These are phyloP conservation scores for Neolentinus lepideus DNA, from an alignment of 1,284 basidiomycete species.

Conservation along the genomic window DNA sequence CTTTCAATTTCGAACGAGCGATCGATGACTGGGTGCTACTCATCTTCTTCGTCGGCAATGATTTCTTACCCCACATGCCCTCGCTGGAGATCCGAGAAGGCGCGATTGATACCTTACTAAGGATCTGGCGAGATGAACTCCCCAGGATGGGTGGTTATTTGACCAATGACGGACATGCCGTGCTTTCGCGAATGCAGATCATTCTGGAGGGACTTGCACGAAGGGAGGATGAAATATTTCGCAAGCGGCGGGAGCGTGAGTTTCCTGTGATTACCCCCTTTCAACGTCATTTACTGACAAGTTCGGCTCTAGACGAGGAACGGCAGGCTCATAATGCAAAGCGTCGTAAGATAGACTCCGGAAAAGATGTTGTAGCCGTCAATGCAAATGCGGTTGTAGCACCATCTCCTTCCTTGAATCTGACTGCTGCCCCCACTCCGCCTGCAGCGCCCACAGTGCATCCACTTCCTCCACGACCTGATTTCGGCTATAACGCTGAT, in stretches of 20 bases:
- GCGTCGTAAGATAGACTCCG: constrained; percentile 72
- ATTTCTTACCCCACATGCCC: constrained; percentile 97
- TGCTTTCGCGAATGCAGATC: constrained; percentile 82
- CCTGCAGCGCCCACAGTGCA: constrained; percentile 37
- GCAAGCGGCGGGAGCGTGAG: constrained; percentile 85
- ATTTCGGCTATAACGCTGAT: constrained; percentile 69
- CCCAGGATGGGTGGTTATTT: constrained; percentile 95
- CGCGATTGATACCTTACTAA: constrained; percentile 93
- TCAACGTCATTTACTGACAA: constrained; percentile 9
- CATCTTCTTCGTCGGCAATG: constrained; percentile 99
- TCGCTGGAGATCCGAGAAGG: constrained; percentile 98
- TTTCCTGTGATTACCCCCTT: constrained; percentile 15
- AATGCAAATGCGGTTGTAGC: constrained; percentile 40
- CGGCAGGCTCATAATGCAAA: constrained; percentile 88
- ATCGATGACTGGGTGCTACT: constrained; percentile 99
- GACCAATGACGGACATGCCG: constrained; percentile 89
- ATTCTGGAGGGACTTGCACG: constrained; percentile 92
- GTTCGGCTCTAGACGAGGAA: constrained; percentile 67
- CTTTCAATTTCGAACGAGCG: constrained; percentile 94
- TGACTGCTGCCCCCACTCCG: constrained; percentile 38
- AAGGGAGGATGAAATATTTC: constrained; percentile 95
- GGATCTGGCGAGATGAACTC: constrained; percentile 92
- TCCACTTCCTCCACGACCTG: constrained; percentile 50
- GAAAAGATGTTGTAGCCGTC: constrained; percentile 29
- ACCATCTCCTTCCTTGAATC: constrained; percentile 46